Evolutionary conservation across 805 yeast genomes (phyloP), one percentile per base, ranked within the genome.

Genomic region (Pichia thaimueangensis): DNA sequence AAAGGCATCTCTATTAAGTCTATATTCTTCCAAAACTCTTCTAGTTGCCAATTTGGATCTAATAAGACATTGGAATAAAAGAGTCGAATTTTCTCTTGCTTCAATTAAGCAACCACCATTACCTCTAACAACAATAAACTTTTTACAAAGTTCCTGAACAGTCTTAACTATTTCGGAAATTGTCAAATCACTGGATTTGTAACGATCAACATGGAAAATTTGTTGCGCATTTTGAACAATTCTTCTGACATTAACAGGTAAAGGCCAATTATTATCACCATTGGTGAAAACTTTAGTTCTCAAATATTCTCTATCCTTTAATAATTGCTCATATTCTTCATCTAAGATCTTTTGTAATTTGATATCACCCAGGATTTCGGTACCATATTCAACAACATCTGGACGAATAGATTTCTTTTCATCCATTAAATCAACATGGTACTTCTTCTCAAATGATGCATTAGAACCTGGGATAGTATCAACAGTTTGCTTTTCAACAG

Each of bases 231-330:
- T 94, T 65, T 93, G 97, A 49, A 93, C 74, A 49, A 94, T 82
- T 74, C 99, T 95, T 61, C 97, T 85, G 55, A 93, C 78, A 59
- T 94, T 93, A 21, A 93, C 97, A 24, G 99, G 99, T 52, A 94
- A 71, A 45, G 97, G 97, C 97, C 97, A 91, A 63, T 82, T 86
- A 57, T 78, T 81, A 60, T 93, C 99, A 71, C 98, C 98, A 55
- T 84, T 87, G 37, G 83, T 74, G 69, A 94, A 94, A 34, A 91
- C 86, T 22, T 72, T 74, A 20, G 74, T 75, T 67, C 98, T 80
- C 60, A 94, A 69, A 54, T 82, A 80, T 20, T 64, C 65, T 67
- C 99, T 85, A 56, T 93, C 99, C 16, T 69, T 69, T 30, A 71
- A 57, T 47, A 93, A 73, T 56, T 87, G 96, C 31, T 73, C 71